A percentile compares a stretch with the other conserved stretches of the same genome.
phyloP scores from a whole-genome alignment of 495 filamentous ascomycete genomes.

The Neurospora sp. region DNA sequence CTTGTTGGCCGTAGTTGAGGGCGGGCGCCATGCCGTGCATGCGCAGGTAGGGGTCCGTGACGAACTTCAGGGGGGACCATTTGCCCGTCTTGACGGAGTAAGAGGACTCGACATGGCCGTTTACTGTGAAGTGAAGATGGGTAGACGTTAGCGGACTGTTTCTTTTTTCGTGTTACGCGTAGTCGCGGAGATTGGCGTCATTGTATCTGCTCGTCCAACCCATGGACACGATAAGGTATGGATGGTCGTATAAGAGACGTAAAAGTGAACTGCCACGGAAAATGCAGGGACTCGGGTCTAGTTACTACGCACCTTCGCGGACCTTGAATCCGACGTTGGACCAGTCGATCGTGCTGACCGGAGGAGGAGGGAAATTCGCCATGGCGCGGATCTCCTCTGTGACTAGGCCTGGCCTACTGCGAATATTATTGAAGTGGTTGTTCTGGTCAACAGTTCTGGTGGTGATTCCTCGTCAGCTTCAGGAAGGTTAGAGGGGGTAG shows the following conservation, averaged over 20 bases:
- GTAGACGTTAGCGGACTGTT: not conserved
- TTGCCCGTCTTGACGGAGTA: conserved; percentile 56
- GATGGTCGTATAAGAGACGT: not conserved
- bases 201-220: not conserved
- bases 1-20: conserved; percentile 89
- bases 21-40: conserved; percentile 86
- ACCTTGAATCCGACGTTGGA: conserved; percentile 80
- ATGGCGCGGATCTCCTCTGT: conserved; percentile 12
- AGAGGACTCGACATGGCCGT: conserved; percentile 67
- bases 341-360: conserved; percentile 84
- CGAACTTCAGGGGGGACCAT: conserved; percentile 67
- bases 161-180: not conserved
- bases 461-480: not conserved
- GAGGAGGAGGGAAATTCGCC: conserved; percentile 66
- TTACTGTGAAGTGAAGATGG: conserved; percentile 38
- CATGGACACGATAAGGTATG: not conserved
- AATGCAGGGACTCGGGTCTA: not conserved
- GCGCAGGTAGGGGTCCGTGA: conserved; percentile 64
- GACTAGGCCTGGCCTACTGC: not conserved
- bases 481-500: not conserved
- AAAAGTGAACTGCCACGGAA: not conserved
- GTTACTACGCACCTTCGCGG: conserved; percentile 56
- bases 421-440: not conserved
- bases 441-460: not conserved
- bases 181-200: not conserved